Evolutionary conservation across 257 asterid species (phyloP).

Genomic region (Linaria vulgaris): DNA sequence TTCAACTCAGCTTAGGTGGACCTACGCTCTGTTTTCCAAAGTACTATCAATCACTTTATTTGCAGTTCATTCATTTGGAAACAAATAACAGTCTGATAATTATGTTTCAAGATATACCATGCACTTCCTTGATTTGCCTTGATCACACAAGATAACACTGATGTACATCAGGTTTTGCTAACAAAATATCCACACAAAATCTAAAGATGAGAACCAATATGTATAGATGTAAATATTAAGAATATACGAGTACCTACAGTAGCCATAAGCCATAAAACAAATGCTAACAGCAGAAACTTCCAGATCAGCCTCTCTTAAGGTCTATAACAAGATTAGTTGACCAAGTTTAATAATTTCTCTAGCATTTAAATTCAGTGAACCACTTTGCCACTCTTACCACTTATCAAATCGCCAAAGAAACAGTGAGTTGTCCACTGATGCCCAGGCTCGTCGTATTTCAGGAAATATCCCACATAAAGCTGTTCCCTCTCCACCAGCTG

Average conservation of each 20-base stretch:
- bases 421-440: constrained; percentile 89
- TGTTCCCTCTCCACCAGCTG: constrained; percentile 97
- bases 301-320: constrained; percentile 12
- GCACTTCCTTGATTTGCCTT: no score
- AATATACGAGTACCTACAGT: constrained; percentile 1
- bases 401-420: constrained; percentile 96
- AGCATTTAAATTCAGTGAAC: background rate
- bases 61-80: no score
- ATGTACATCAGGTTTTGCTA: constrained; percentile 2
- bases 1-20: no score
- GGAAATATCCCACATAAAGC: constrained; percentile 98
- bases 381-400: constrained; percentile 51
- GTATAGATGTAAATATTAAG: background rate
- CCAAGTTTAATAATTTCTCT: constrained; percentile 11
- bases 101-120: no score
- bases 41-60: no score
- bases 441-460: constrained; percentile 96
- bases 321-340: constrained; percentile 17
- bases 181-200: background rate
- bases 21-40: no score
- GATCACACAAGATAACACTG: background rate
- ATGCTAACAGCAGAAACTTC: constrained; percentile 9
- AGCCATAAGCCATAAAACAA: background rate
- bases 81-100: no score
- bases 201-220: constrained; percentile 5